Percentiles rank a stretch among this genome's conserved stretches.
These are phyloP conservation scores for Periconia digitata DNA, from an alignment of 2,329 filamentous ascomycete species.

Conservation along the genomic window DNA sequence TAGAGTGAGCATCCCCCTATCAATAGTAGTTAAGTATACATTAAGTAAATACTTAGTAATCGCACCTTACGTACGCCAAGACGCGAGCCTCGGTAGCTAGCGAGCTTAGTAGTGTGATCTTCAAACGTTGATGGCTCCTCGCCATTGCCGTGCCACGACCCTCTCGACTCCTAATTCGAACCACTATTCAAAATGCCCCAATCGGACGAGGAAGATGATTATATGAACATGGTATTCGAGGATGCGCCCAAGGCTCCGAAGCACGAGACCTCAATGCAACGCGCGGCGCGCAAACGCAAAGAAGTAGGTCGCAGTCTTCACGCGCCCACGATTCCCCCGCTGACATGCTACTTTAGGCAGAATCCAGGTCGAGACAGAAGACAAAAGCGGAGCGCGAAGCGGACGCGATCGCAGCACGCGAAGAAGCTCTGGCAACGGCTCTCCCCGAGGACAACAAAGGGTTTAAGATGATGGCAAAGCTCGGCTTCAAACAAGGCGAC, in stretches of 20 bases:
- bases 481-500: constrained; percentile 81
- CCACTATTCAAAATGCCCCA: constrained; percentile 25
- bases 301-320: constrained; percentile 42
- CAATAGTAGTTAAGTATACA: too few species aligned
- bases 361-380: constrained; percentile 49
- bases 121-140: too few species aligned
- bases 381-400: constrained; percentile 83
- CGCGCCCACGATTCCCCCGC: constrained; percentile 1
- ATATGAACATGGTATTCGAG: constrained; percentile 92
- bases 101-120: too few species aligned
- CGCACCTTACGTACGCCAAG: too few species aligned
- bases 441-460: constrained; percentile 78
- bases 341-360: constrained; percentile 23
- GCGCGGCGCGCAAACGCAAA: constrained; percentile 55
- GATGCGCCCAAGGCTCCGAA: constrained; percentile 56
- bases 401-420: constrained; percentile 70
- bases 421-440: constrained; percentile 74
- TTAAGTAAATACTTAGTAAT: too few species aligned
- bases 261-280: constrained; percentile 66
- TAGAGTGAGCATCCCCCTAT: too few species aligned
- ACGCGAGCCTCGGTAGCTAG: too few species aligned
- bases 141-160: too few species aligned
- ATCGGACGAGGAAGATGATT: constrained; percentile 81
- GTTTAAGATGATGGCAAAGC: constrained; percentile 93
- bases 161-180: neutral